A percentile compares a stretch with the other conserved stretches of the same genome.
phyloP scores from a whole-genome alignment of 2,329 filamentous ascomycete species.

The Akanthomyces muscarius region DNA sequence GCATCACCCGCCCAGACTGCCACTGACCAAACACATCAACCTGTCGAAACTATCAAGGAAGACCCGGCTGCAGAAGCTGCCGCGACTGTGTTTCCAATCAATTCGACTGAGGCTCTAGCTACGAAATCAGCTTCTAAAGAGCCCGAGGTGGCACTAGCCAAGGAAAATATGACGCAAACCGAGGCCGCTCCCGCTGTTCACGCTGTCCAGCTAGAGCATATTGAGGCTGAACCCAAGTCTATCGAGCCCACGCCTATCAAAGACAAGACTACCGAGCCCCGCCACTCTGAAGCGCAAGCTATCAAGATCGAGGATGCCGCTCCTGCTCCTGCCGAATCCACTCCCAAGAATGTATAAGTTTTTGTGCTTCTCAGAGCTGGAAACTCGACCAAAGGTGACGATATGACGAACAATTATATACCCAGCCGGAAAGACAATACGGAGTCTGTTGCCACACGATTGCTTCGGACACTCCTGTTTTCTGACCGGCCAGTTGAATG shows the following conservation, averaged over 20 bases:
- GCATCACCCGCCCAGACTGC: neutral
- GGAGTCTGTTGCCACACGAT: neutral
- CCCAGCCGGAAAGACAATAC: neutral
- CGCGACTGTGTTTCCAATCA: neutral
- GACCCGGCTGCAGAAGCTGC: conserved; percentile 2
- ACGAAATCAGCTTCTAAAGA: neutral
- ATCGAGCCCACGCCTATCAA: neutral
- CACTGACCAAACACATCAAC: neutral
- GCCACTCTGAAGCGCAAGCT: neutral
- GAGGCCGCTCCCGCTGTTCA: neutral
- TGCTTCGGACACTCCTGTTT: neutral
- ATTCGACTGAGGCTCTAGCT: neutral
- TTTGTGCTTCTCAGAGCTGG: neutral
- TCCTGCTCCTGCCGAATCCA: neutral
- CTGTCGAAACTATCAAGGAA: conserved; percentile 17
- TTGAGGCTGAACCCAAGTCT: neutral
- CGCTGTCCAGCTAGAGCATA: too few relatives aligned
- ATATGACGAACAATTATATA: conserved; percentile 16
- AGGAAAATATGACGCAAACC: neutral
- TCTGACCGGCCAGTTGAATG: conserved; percentile 11
- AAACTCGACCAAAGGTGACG: neutral
- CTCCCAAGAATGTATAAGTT: neutral
- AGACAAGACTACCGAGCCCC: neutral
- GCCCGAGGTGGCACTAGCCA: neutral
- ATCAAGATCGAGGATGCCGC: neutral